Evolutionary conservation across 345 rosid genomes (phyloP), one percentile per base, ranked within the genome.

Genomic region (Citropsis articulata): DNA sequence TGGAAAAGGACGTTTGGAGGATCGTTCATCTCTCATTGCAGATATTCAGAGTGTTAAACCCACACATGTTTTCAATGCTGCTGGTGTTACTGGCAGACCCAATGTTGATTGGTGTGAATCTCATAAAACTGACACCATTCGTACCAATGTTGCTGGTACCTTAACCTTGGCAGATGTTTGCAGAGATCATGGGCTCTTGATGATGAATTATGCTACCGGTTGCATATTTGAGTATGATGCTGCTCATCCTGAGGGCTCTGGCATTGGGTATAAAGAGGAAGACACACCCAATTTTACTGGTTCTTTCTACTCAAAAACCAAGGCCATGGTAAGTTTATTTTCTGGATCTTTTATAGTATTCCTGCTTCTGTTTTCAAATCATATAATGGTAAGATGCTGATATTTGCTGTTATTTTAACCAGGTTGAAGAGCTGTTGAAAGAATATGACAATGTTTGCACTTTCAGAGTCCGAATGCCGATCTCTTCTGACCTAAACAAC

Each of bases 91-190:
- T 6, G 98, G 98, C 3, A 89, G 97, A 76, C 98, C 98, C 38
- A 94, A 94, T 81, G 98, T 94, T 40, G 98, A 94, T 82, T 92
- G 98, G 98, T 94, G 98, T 79, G 98, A 94, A 78, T 91, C 96
- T 59, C 98, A 94, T 82, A 92, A 92, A 83, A 80, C 92, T 0
- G 97, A 94, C 81, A 94, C 98, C 18, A 90, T 94, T 60, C 92
- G 97, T n/a, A 77, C 92, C 79, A 94, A 94, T 48, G 96, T 94
- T 67, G 86, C 92, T 75, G 98, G 98, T 75, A 94, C 96, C 56
- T 81, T 94, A 79, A 90, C 94, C 31, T 85, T 94, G 36, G 97
- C 97, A 42, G 96, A 92, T 84, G 89, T 94, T 55, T 91, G 97
- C 89, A 84, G 93, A 86, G 98, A 91, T 80, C 84, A 87, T 68